Percentiles rank a stretch among this genome's conserved stretches.
Conservation (phyloP, 495 filamentous ascomycete genomes). For the Clohesyomyces aquaticus region DNA sequence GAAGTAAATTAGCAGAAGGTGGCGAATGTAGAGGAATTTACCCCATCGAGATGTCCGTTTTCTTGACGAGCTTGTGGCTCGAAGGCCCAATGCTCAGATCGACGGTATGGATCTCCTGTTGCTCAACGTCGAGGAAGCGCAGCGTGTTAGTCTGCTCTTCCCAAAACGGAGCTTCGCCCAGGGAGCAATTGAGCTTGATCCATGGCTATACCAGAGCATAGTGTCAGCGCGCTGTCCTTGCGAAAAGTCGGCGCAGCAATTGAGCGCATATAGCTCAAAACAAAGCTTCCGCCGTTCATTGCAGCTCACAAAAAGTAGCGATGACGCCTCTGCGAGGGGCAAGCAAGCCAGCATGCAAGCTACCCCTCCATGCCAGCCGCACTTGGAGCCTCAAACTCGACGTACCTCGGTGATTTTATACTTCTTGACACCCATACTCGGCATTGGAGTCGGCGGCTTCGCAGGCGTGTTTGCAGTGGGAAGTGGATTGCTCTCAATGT, state of each 20-base stretch:
- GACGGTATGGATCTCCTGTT: constrained; percentile 73
- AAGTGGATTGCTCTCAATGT: constrained; percentile 24
- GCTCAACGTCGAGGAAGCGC: constrained; percentile 89
- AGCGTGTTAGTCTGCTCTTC: constrained; percentile 69
- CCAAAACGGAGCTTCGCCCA: constrained; percentile 86
- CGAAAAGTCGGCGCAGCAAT: neutral
- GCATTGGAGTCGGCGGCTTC: constrained; percentile 24
- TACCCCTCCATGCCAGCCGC: constrained; percentile 18
- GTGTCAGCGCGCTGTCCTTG: neutral
- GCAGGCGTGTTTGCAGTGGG: constrained; percentile 29
- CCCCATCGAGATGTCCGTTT: constrained; percentile 70
- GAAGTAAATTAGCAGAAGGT: neutral
- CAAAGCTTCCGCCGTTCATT: neutral
- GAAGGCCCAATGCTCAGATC: constrained; percentile 66
- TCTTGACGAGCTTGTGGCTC: constrained; percentile 62
- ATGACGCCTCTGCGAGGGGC: constrained; percentile 14
- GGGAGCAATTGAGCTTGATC: constrained; percentile 68
- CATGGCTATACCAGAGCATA: constrained; percentile 61
- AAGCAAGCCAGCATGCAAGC: constrained; percentile 8
- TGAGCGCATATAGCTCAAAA: neutral
- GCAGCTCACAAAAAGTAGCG: neutral
- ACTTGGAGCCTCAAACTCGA: constrained; percentile 6
- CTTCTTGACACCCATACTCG: constrained; percentile 43
- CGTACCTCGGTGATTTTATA: constrained; percentile 45
- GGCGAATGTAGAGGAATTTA: constrained; percentile 21